Conservation (phyloP, 2,329 filamentous ascomycete species). For the Colletotrichum aenigma region DNA sequence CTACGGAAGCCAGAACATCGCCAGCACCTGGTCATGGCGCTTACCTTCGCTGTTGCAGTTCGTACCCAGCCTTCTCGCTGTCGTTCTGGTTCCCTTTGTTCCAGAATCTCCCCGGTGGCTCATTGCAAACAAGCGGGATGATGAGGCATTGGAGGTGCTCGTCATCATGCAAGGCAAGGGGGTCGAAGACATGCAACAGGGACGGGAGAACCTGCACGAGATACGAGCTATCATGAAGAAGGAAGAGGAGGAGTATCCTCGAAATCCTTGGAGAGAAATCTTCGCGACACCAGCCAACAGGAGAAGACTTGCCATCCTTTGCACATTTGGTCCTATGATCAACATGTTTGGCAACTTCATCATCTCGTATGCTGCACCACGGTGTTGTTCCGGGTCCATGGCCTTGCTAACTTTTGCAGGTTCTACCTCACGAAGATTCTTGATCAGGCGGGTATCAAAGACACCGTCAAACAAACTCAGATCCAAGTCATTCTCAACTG, state of each 20-base stretch:
- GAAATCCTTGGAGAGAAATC: constrained; percentile 30
- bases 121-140: constrained; percentile 30
- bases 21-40: constrained; percentile 39
- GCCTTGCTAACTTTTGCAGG: neutral
- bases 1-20: constrained; percentile 35
- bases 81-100: constrained; percentile 19
- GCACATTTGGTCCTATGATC: constrained; percentile 28
- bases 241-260: constrained; percentile 27
- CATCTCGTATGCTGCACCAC: constrained; percentile 25
- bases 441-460: constrained; percentile 31
- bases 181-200: constrained; percentile 26
- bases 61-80: constrained; percentile 29
- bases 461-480: constrained; percentile 27
- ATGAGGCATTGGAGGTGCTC: constrained; percentile 36
- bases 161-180: constrained; percentile 46
- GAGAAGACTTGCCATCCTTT: constrained; percentile 27
- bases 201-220: constrained; percentile 19
- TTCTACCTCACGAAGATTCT: constrained; percentile 33
- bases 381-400: neutral
- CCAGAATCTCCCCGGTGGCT: constrained; percentile 37
- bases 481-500: constrained; percentile 39
- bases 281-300: constrained; percentile 27
- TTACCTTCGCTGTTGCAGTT: constrained; percentile 37
- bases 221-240: constrained; percentile 26
- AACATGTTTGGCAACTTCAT: constrained; percentile 35